Evolutionary conservation across 306 rosid species (phyloP), one percentile per base, ranked within the genome.

Genomic region (Spatholobus suberectus): DNA sequence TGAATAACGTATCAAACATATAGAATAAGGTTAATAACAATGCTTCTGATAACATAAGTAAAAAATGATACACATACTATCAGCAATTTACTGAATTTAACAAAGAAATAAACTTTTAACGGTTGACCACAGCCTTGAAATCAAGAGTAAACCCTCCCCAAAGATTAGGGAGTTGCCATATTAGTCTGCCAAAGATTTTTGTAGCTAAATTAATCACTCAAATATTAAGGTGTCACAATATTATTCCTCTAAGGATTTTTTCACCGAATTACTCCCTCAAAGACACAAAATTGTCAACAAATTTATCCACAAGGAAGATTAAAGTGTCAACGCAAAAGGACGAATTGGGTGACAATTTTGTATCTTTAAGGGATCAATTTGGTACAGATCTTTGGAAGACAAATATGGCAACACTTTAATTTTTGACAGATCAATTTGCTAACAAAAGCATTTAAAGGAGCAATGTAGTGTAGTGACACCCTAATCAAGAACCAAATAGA

Each of bases 1-100:
- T 47, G 71, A 74, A 65, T 63, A 71, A 40, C 38, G 32, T 62
- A 23, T 40, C 40, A 51, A 82, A 79, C 37, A 54, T 7, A 76
- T 68, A 77, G 65, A 61, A 70, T 14, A 62, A 40, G 63, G 37
- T 59, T 43, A 70, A 34, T 29, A 80, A 14, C 70, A 79, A 11
- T 59, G 34, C 35, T 18, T 26, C 34, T 26, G 14, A 34, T 6
- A 76, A 79, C 78, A 71, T 37, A 59, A 24, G 78, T 44, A 49
- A n/a, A 27, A 66, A 51, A 77, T 71, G 34, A 63, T 34, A 52
- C 54, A 52, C 29, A 61, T 4, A 47, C 52, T 12, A 71, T 29
- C 35, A 52, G 26, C 61, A 27, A 43, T 29, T 32, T 70, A 29
- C 20, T 55, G 57, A 57, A 5, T 75, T 72, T 75, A 67, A 26